Conservation (phyloP, 1,284 basidiomycete genomes). For the Leccinum angustisporum region DNA sequence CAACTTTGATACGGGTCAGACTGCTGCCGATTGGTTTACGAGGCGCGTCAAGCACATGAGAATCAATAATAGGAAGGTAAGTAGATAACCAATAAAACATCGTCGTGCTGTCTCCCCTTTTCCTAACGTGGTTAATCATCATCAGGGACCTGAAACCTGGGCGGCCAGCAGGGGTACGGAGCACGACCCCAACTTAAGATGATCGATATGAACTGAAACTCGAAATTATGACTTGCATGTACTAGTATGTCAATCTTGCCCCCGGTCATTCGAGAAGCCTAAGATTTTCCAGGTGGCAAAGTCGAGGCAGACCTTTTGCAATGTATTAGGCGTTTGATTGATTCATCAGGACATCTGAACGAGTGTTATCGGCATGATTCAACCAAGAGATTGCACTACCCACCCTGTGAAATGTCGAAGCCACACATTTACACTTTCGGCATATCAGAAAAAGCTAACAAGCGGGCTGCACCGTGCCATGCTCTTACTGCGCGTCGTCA, state of each 20-base stretch:
- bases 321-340: not conserved
- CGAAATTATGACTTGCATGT: not conserved
- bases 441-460: too few relatives aligned
- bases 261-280: not conserved
- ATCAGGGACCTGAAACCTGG: not conserved
- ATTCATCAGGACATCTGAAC: not conserved
- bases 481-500: too few relatives aligned
- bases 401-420: too few relatives aligned
- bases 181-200: not conserved
- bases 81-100: not conserved
- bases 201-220: not conserved
- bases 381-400: too few relatives aligned
- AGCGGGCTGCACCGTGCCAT: not conserved
- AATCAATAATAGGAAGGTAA: not conserved
- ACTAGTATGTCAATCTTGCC: not conserved
- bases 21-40: not conserved
- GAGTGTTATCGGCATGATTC: too few relatives aligned
- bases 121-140: not conserved
- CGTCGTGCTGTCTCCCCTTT: not conserved
- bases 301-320: not conserved
- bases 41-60: not conserved
- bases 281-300: not conserved
- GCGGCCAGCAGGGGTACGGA: not conserved
- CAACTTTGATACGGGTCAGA: not conserved
- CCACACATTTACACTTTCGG: too few relatives aligned